These are phyloP conservation scores for Colletotrichum musae DNA, from an alignment of 2,329 filamentous ascomycete genomes.

Conservation along the genomic window DNA sequence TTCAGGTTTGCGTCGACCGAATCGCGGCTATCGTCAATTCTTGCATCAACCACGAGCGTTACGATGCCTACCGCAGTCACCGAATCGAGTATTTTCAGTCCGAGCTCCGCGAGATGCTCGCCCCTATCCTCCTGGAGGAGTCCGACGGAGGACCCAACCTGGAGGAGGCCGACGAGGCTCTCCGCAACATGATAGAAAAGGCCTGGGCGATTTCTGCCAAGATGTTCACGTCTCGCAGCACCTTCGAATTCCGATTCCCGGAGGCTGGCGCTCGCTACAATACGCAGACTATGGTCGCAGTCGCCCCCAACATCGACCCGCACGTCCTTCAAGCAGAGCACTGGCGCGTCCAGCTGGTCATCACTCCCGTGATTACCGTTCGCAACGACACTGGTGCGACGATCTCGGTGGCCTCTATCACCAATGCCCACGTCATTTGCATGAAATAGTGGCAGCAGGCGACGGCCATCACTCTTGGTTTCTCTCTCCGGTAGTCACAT, in stretches of 20 bases:
- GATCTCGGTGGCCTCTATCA: conserved; percentile 60
- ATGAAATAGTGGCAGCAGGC: conserved; percentile 49
- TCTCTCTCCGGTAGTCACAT: neutral
- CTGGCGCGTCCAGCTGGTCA: conserved; percentile 66
- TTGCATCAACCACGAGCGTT: conserved; percentile 53
- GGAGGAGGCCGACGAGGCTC: conserved; percentile 57
- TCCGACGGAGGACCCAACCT: conserved; percentile 46
- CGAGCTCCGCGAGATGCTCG: conserved; percentile 58
- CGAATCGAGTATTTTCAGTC: conserved; percentile 54
- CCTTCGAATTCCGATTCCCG: conserved; percentile 65
- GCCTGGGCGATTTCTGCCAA: conserved; percentile 63
- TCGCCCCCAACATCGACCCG: conserved; percentile 59
- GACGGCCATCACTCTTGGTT: neutral
- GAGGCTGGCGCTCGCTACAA: conserved; percentile 65
- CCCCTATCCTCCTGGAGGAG: conserved; percentile 56
- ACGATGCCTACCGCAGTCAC: conserved; percentile 40
- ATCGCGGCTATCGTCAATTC: conserved; percentile 54
- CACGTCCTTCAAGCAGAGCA: conserved; percentile 64
- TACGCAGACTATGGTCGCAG: conserved; percentile 61
- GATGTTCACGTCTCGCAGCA: conserved; percentile 61
- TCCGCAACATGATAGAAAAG: conserved; percentile 56
- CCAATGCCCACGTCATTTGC: conserved; percentile 63
- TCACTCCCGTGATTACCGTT: conserved; percentile 69
- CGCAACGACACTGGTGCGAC: conserved; percentile 64
- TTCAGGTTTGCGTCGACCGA: conserved; percentile 56